Base-by-base conservation (phyloP, 768 basidiomycete species). In the Termitomyces sp. region DNA sequence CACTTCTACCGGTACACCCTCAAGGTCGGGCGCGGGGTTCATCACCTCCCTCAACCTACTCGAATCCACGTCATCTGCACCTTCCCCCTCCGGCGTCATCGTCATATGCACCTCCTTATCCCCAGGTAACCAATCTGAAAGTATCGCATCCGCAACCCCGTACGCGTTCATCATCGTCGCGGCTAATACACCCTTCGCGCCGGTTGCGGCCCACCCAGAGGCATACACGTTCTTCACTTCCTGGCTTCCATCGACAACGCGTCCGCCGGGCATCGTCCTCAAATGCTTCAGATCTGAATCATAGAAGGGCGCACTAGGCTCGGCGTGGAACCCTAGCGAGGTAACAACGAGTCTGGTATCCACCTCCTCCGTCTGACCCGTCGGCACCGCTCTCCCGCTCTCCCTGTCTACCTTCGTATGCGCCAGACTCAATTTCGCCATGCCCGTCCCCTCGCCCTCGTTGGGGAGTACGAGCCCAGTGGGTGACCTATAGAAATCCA, bases 151-250 rank as follows among this genome's bases (percentile, higher is more conserved):
- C 2, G 91, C 88, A 2, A 92, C 85, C 3, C 81, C 79, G 68
- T 94, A 93, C 22, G 95, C 91, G 68, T 97, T 82, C 72, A 93
- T 85, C 94, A 99, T 94, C 36, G 97, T 97, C 3, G 87, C 80
- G 2, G 93, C 95, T 47, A 98, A 78, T 13, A 98, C 95, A 11
- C 95, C 95, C 54, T 84, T 87, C 0, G 97, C 95, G 37, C 96
- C 96, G 3, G 83, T 86, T 2, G 93, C 88, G 2, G 93, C 88
- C 97, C 97, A 99, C 11, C 96, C 96, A 1, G 91, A 88, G 1
- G 93, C 89, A 68, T 97, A 99, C n/a, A 95, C 77, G 58, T 83
- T 84, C 39, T 76, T 78, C 39, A 87, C 63, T 2, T 66, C 65
- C 4, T 62, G 63, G 3, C 69, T 63, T 18, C 37, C 31, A 11